phyloP scores from a whole-genome alignment of 2,329 filamentous ascomycete genomes.

The Coniochaeta hoffmannii region DNA sequence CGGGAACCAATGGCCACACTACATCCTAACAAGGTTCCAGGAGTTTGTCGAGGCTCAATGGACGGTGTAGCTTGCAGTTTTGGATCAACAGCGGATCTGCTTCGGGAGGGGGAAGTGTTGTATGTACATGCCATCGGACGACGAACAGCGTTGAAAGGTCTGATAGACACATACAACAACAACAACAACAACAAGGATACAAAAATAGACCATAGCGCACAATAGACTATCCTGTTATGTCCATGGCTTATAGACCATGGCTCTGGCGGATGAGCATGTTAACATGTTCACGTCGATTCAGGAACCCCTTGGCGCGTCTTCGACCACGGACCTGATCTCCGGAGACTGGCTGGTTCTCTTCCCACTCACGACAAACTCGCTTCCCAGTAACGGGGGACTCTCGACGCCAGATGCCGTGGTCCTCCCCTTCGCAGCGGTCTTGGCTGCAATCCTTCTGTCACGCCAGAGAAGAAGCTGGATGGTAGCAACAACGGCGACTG shows the following conservation, averaged over 20 bases:
- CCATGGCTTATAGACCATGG: too few species aligned
- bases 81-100: not conserved
- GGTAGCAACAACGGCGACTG: slow-evolving; percentile 18
- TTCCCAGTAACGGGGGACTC: not conserved
- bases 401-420: not conserved
- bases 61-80: not conserved
- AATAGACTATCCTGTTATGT: too few species aligned
- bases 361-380: not conserved
- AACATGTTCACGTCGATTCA: too few species aligned
- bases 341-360: not conserved
- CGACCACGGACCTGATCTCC: not conserved
- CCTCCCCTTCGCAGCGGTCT: not conserved
- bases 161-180: not conserved
- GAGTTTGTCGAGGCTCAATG: not conserved
- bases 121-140: not conserved
- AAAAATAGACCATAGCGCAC: not conserved
- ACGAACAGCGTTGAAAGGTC: not conserved
- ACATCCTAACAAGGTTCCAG: not conserved
- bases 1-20: not conserved
- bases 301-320: too few species aligned
- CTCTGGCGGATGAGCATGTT: too few species aligned
- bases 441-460: slow-evolving; percentile 12
- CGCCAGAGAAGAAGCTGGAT: slow-evolving; percentile 23
- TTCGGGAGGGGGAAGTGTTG: not conserved
- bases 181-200: too few species aligned